Conservation (phyloP, 805 yeast species). For the Kuraishia molischiana region DNA sequence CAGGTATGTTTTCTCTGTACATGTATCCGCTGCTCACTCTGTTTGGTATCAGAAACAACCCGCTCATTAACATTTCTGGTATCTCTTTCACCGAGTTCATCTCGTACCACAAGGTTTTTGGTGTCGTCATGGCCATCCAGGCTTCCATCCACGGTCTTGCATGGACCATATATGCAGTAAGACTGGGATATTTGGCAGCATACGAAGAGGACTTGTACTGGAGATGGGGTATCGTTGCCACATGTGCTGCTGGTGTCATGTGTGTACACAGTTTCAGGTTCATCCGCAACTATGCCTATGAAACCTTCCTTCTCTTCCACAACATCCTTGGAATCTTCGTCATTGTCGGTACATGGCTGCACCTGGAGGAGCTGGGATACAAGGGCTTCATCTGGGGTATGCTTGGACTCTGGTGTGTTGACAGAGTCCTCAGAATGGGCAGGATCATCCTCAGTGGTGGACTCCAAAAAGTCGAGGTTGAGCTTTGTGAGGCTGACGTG, state of each 20-base stretch:
- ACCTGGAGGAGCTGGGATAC: conserved; percentile 30
- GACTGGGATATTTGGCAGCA: conserved; percentile 14
- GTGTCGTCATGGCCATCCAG: conserved; percentile 37
- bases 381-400: conserved; percentile 30
- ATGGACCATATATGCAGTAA: conserved; percentile 37
- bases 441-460: conserved; percentile 20
- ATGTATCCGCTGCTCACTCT: conserved; percentile 48
- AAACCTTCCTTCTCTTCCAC: conserved; percentile 29
- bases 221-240: conserved; percentile 18
- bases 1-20: conserved; percentile 39
- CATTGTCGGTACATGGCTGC: conserved; percentile 29
- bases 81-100: conserved; percentile 53
- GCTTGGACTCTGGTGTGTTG: conserved; percentile 27
- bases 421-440: conserved; percentile 24
- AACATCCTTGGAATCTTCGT: conserved; percentile 26
- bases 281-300: conserved; percentile 27
- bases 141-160: conserved; percentile 47
- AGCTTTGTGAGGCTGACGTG: conserved; percentile 5
- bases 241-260: conserved; percentile 8
- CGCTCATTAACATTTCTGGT: conserved; percentile 52
- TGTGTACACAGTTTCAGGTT: conserved; percentile 11
- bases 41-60: conserved; percentile 69
- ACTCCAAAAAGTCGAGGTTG: conserved; percentile 8
- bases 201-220: not conserved
- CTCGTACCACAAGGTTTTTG: conserved; percentile 58